Conservation (phyloP, 1,284 basidiomycete genomes). For the Leccinum griseonigrum region DNA sequence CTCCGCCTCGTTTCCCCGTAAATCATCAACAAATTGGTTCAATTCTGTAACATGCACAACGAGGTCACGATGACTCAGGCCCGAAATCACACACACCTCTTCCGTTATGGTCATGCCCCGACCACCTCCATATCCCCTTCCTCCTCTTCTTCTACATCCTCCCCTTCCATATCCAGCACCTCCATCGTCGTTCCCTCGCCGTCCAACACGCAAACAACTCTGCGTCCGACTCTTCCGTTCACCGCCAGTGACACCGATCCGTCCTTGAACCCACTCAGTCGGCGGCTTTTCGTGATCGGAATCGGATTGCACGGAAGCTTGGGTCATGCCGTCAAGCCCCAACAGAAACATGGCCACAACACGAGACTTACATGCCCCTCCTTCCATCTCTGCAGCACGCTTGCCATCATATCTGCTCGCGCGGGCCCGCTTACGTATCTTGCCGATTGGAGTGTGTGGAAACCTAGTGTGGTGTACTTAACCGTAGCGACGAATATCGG, state of each 20-base stretch:
- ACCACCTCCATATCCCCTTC: constrained; percentile 34
- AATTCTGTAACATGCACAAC: constrained; percentile 20
- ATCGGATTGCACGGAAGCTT: constrained; percentile 49
- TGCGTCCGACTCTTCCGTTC: constrained; percentile 70
- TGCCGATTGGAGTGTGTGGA: constrained; percentile 47
- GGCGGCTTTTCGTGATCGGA: constrained; percentile 57
- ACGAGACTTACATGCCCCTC: constrained; percentile 48
- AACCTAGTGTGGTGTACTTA: constrained; percentile 56
- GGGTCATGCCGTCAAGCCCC: constrained; percentile 33
- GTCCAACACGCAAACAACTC: constrained; percentile 73
- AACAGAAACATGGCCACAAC: constrained; percentile 31
- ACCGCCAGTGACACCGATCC: constrained; percentile 61
- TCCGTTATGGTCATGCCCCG: constrained; percentile 28
- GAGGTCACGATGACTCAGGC: constrained; percentile 24
- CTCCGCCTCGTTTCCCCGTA: constrained; percentile 19
- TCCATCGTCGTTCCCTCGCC: constrained; percentile 59
- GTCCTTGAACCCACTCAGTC: constrained; percentile 46
- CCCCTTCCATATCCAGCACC: constrained; percentile 76
- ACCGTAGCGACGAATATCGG: constrained; percentile 56
- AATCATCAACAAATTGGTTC: constrained; percentile 16
- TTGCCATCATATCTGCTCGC: constrained; percentile 62
- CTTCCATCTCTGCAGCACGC: constrained; percentile 53
- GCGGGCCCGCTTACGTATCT: constrained; percentile 50
- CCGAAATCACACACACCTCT: constrained; percentile 20
- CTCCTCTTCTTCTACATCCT: constrained; percentile 40